Evolutionary conservation across 345 rosid species (phyloP), one percentile per base, ranked within the genome.

Genomic region (Eucalyptus albens): DNA sequence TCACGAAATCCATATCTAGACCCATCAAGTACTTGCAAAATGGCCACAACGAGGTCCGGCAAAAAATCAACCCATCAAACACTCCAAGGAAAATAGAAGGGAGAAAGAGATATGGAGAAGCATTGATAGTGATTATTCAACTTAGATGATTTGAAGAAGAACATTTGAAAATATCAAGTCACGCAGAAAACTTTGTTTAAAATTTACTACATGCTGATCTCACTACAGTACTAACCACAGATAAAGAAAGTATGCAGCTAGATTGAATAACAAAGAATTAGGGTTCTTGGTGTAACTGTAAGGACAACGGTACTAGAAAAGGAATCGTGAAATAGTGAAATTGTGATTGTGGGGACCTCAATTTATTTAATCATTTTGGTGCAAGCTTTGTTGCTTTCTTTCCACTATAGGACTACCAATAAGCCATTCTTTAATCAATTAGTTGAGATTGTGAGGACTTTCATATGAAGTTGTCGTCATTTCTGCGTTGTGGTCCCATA

Each of bases 1-100:
- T 96, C 89, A 98, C 97, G 86, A 95, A 97, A 33, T 95, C 92
- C 99, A 98, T 96, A 86, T 94, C 92, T 26, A 99, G 99, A 90
- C 93, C 94, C 99, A 96, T 95, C 92, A 98, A 91, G 92, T 95
- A 98, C 99, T 98, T 98, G 93, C 93, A 94, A 87, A 89, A 50
- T 7, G 29, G 45, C 56, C 24, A 29, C 5, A 45, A n/a, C 3
- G 42, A 33, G 44, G 87, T 86, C 27, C 27, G 4, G 83, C 83
- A 77, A 77, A 72, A 69, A 56, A 4, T 72, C 82, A 72, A 37
- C 44, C 8, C 15, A 72, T 72, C 24, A 72, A 72, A 8, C 26
- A 72, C 26, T 17, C 82, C 15, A 72, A 72, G 82, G 22, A 72
- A 62, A 37, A 72, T 31, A 42, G 40, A 12, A 11, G 44, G 44